Percentiles rank a stretch among this genome's conserved stretches.
phyloP scores from a whole-genome alignment of 1,284 basidiomycete genomes.

The Apiotrichum akiyoshidainum region DNA sequence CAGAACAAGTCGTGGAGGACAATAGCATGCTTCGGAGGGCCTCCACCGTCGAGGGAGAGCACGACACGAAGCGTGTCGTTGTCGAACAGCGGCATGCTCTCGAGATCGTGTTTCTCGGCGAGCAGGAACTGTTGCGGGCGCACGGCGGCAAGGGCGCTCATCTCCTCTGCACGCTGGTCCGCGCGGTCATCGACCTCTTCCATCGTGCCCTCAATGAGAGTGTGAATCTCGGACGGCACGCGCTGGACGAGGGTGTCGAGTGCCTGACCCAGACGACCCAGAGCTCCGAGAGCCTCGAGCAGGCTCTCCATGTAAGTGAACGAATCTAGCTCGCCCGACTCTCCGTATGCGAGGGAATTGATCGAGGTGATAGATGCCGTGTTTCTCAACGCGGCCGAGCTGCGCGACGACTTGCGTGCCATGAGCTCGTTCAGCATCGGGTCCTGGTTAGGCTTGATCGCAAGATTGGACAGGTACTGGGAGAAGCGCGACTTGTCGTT shows the following conservation, averaged over 20 bases:
- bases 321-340: constrained; percentile 51
- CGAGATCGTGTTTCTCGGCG: constrained; percentile 15
- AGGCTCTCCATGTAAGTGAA: constrained; percentile 93
- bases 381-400: constrained; percentile 7
- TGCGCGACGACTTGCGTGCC: background rate
- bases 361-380: constrained; percentile 53
- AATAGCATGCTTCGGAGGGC: constrained; percentile 73
- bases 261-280: constrained; percentile 82
- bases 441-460: constrained; percentile 70
- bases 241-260: constrained; percentile 83
- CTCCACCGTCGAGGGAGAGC: constrained; percentile 66
- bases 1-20: constrained; percentile 92
- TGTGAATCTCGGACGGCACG: constrained; percentile 73
- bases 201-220: constrained; percentile 18
- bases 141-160: constrained; percentile 18
- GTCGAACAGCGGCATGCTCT: constrained; percentile 22
- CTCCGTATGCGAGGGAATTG: constrained; percentile 16
- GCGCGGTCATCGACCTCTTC: constrained; percentile 21
- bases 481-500: constrained; percentile 42
- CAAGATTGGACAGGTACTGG: constrained; percentile 67
- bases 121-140: constrained; percentile 24
- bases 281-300: constrained; percentile 82
- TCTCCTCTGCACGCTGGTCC: constrained; percentile 56
- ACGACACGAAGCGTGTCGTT: constrained; percentile 61
- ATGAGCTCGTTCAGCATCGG: constrained; percentile 53